Percentiles rank a stretch among this genome's conserved stretches.
phyloP scores from a whole-genome alignment of 2,329 filamentous ascomycete species.

The Fusarium protoensiforme region DNA sequence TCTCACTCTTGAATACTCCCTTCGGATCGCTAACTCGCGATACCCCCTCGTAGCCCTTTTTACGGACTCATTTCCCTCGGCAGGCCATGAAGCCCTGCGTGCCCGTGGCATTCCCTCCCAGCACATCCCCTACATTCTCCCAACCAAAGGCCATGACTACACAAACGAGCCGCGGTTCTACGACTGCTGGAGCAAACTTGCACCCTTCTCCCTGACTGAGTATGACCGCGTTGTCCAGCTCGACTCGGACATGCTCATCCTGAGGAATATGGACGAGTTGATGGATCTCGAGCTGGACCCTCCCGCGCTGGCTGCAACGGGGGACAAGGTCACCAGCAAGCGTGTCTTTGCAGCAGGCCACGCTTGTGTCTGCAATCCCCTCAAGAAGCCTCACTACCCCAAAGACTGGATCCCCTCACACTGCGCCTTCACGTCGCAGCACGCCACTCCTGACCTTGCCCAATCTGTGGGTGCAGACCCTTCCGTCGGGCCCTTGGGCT shows the following conservation, averaged over 20 bases:
- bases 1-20: constrained; percentile 81
- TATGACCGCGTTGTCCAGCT: constrained; percentile 85
- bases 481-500: constrained; percentile 58
- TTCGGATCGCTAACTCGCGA: constrained; percentile 71
- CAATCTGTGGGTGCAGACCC: constrained; percentile 59
- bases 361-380: constrained; percentile 88
- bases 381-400: constrained; percentile 83
- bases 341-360: constrained; percentile 85
- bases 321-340: constrained; percentile 49
- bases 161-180: constrained; percentile 84
- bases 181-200: constrained; percentile 90
- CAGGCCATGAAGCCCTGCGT: constrained; percentile 76
- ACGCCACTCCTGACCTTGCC: constrained; percentile 57
- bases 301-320: constrained; percentile 36
- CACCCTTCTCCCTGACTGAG: constrained; percentile 79
- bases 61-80: constrained; percentile 77
- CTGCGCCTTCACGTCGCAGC: constrained; percentile 69
- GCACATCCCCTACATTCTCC: constrained; percentile 78
- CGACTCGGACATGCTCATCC: constrained; percentile 88
- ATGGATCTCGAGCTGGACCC: constrained; percentile 83
- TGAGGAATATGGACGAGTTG: constrained; percentile 89
- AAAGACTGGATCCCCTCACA: constrained; percentile 70
- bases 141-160: constrained; percentile 74
- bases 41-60: constrained; percentile 88
- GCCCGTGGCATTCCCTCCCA: constrained; percentile 76